Evolutionary conservation across 257 asterid species (phyloP).

Genomic region (Agastache rugosa): DNA sequence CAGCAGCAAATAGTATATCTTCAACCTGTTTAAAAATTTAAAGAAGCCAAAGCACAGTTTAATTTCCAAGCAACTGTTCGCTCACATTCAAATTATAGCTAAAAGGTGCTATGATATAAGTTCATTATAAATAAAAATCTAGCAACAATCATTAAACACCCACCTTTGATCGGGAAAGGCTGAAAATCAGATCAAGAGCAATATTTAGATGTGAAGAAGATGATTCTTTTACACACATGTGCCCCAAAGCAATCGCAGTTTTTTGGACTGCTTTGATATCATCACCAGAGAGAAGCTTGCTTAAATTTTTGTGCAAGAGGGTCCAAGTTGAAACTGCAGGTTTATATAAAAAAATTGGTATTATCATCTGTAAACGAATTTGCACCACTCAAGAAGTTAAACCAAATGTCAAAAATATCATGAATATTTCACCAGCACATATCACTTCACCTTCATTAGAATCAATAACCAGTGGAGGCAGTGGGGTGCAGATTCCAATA

Average conservation of each 20-base stretch:
- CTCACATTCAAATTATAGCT: slow-evolving; percentile 26
- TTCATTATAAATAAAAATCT: background rate
- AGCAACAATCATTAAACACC: slow-evolving; percentile 37
- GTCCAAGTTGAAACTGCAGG: slow-evolving; percentile 72
- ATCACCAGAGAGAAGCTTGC: slow-evolving; percentile 81
- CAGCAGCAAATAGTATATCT: slow-evolving; percentile 96
- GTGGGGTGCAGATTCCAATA: slow-evolving; percentile 79
- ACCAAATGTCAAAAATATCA: slow-evolving; percentile 29
- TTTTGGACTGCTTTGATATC: slow-evolving; percentile 89
- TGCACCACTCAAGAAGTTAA: slow-evolving; percentile 24
- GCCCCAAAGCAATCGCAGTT: slow-evolving; percentile 87
- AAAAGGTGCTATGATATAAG: background rate
- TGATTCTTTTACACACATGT: slow-evolving; percentile 81
- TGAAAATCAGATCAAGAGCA: slow-evolving; percentile 86
- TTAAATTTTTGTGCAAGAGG: slow-evolving; percentile 60
- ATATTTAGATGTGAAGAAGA: slow-evolving; percentile 61
- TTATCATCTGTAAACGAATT: slow-evolving; percentile 20
- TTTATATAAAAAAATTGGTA: slow-evolving; percentile 25
- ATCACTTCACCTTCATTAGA: slow-evolving; percentile 64
- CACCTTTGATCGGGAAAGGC: slow-evolving; percentile 92
- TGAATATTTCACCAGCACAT: slow-evolving; percentile 33
- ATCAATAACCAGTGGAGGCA: slow-evolving; percentile 72
- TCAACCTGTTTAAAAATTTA: slow-evolving; percentile 66
- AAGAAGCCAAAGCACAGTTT: slow-evolving; percentile 16
- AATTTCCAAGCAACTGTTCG: slow-evolving; percentile 22